Base-by-base conservation (phyloP, 768 basidiomycete species). In the Imleria badia region DNA sequence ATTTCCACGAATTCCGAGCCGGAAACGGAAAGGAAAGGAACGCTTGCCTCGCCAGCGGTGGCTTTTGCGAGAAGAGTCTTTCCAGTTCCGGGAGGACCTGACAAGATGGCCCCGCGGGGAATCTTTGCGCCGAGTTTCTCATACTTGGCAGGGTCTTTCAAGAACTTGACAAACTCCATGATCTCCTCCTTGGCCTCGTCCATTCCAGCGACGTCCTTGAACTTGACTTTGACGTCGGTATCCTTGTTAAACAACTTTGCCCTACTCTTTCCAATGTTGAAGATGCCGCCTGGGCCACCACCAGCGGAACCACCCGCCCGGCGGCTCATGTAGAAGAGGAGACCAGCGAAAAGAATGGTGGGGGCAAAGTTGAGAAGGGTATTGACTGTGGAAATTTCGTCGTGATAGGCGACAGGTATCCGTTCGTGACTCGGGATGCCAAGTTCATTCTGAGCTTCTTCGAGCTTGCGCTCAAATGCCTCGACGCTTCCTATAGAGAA, bases 121-220 rank as follows among this genome's bases (percentile, higher is more conserved):
- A 98, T 98, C 77, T 98, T 98, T 55, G 97, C 97, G 55, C 97
- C 97, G 38, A 99, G 83, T 61, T 86, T 92, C 75, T 98, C 92
- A 76, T 97, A 99, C 70, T 88, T 89, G 30, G 84, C 75, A 13
- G 97, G 97, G 53, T 98, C 90, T 76, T 98, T 98, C 66, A 99
- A 78, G 78, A 99, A 98, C 64, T 97, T 95, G 70, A 99, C 97
- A 63, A 98, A 99, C 71, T 99, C 97, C 92, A 98, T 96, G 64
- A 99, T 96, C 76, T 99, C 97, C 77, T 95, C 91, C 78, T 99
- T 99, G 41, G 95, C 97, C 74, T 99, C 97, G 74, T 99, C 97
- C 96, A 98, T 98, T 35, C 97, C 97, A 14, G 97, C 97, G 17
- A 99, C 93, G 68, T 99, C 94, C 75, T 86, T 86, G 78, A 99